phyloP scores from a whole-genome alignment of 2,329 filamentous ascomycete genomes.

The Nannizzia gypsea region DNA sequence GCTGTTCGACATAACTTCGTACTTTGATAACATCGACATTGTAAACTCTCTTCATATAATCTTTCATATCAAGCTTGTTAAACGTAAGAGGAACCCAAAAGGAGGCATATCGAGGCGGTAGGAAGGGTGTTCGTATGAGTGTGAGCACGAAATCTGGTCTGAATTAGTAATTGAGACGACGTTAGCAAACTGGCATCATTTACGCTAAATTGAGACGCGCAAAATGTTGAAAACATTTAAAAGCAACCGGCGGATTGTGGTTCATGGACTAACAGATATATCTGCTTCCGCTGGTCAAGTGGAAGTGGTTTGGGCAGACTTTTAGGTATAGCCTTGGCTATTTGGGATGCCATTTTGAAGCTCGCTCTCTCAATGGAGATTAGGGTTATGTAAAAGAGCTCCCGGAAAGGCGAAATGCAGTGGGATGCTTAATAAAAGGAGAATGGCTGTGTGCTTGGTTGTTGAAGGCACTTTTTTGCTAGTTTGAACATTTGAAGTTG shows the following conservation, averaged over 20 bases:
- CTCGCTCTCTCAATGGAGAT: neutral
- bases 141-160: slow-evolving; percentile 75
- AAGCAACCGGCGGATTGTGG: neutral
- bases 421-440: neutral
- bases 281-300: slow-evolving; percentile 26
- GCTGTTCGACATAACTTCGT: slow-evolving; percentile 67
- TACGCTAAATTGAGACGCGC: neutral
- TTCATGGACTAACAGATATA: slow-evolving; percentile 34
- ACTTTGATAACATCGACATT: slow-evolving; percentile 59
- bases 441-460: neutral
- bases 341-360: neutral
- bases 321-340: neutral
- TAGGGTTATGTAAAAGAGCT: neutral
- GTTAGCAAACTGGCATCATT: neutral
- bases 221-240: neutral
- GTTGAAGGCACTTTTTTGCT: neutral
- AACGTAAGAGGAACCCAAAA: slow-evolving; percentile 86
- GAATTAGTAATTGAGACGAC: slow-evolving; percentile 6
- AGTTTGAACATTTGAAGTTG: neutral
- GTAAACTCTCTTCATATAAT: slow-evolving; percentile 87
- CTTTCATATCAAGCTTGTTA: slow-evolving; percentile 91
- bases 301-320: slow-evolving; percentile 6
- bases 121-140: slow-evolving; percentile 59
- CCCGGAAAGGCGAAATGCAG: neutral
- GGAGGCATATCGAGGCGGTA: slow-evolving; percentile 68